A percentile compares a stretch with the other conserved stretches of the same genome.
Conservation (phyloP, 805 yeast species). For the Saturnispora galanensis region DNA sequence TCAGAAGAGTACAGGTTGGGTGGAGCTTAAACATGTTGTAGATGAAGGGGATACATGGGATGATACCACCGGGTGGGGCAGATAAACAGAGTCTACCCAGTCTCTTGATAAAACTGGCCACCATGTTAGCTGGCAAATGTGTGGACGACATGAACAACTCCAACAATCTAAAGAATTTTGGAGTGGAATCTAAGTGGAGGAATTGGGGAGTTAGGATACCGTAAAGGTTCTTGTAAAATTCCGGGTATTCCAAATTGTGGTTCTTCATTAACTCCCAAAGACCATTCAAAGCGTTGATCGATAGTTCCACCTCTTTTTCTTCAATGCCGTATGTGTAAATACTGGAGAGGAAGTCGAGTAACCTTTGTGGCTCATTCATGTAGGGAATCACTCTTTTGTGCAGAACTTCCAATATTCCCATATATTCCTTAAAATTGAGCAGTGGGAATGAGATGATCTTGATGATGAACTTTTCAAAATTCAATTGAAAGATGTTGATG, state of each 20-base stretch:
- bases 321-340: constrained; percentile 47
- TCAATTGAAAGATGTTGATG: constrained; percentile 39
- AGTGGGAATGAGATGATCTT: constrained; percentile 35
- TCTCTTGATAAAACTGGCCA: constrained; percentile 83
- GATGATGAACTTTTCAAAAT: constrained; percentile 65
- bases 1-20: constrained; percentile 85
- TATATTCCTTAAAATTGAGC: constrained; percentile 42
- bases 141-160: constrained; percentile 81
- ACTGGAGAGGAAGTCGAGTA: constrained; percentile 92
- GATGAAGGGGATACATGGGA: constrained; percentile 79
- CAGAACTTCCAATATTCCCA: constrained; percentile 54
- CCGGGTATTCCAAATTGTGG: constrained; percentile 84
- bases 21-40: constrained; percentile 85
- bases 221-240: constrained; percentile 76
- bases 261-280: constrained; percentile 74
- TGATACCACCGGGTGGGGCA: constrained; percentile 84
- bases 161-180: constrained; percentile 79
- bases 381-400: constrained; percentile 82
- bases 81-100: constrained; percentile 64
- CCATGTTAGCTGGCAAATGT: constrained; percentile 71
- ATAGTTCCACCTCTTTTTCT: constrained; percentile 24
- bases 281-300: constrained; percentile 75
- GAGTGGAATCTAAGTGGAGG: constrained; percentile 68
- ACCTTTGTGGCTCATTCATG: constrained; percentile 64
- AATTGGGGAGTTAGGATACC: constrained; percentile 66